These are phyloP conservation scores for Neospora caninum DNA, from an alignment of 169 alveolate genomes.

Conservation along the genomic window DNA sequence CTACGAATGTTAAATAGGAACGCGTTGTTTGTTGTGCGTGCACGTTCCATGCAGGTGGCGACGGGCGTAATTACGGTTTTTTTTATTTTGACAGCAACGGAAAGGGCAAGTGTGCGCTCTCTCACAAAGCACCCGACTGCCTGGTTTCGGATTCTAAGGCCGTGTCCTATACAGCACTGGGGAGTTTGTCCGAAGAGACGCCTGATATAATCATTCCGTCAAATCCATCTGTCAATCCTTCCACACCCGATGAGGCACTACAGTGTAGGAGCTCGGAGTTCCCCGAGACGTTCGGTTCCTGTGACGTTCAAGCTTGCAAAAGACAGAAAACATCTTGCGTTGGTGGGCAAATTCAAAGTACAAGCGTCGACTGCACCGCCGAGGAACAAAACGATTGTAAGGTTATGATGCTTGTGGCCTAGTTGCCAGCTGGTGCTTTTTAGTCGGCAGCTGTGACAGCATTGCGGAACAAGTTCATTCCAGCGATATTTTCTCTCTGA, in stretches of 20 bases:
- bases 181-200: neutral
- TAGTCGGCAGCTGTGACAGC: neutral
- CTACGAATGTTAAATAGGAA: too few species aligned
- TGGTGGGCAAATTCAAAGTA: neutral
- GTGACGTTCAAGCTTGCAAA: constrained; percentile 6
- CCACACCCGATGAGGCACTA: neutral
- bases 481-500: too few species aligned
- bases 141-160: neutral
- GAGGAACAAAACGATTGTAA: neutral
- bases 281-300: neutral
- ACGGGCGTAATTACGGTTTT: constrained; percentile 19
- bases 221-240: neutral
- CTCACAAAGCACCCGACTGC: constrained; percentile 5
- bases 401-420: neutral
- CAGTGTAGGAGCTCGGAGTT: neutral
- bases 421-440: neutral
- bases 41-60: neutral
- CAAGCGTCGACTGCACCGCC: constrained; percentile 19
- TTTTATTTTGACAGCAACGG: neutral
- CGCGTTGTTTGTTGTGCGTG: too few species aligned
- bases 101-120: constrained; percentile 9
- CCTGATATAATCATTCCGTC: neutral
- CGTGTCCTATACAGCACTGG: constrained; percentile 28
- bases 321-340: constrained; percentile 3
- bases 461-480: too few species aligned